Evolutionary conservation across 1,284 basidiomycete species (phyloP), one percentile per base, ranked within the genome.

Genomic region (Fomitiporia mediterranea): DNA sequence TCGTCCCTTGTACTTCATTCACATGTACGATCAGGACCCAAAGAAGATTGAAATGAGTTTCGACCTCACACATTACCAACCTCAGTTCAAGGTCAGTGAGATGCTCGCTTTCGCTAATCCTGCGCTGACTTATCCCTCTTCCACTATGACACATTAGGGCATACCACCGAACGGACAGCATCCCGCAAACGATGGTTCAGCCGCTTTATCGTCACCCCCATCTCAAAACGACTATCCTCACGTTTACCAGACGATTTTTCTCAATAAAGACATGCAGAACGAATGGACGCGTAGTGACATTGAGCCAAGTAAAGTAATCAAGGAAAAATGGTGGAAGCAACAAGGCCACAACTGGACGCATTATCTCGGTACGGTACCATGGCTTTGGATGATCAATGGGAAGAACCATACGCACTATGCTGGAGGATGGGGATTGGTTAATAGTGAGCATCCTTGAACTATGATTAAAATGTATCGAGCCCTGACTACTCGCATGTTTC

Each of bases 211-310:
- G 7, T 11, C 49, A 11, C 58, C 51, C 52, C 63, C 19, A 51
- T 68, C 70, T 0, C 68, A 70, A 1, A 61, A 74, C 27, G 65
- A 73, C 53, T 58, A 73, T n/a, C 59, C 50, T 54, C 81, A 83
- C 62, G 75, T 83, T n/a, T 84, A 82, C 67, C 81, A 84, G 68
- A 84, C 82, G 8, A 83, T 84, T 63, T 84, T 83, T 67, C 72
- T 84, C 19, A 79, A 84, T 66, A 71, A 73, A 32, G 72, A 78
- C 28, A 73, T 76, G 25, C 74, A 72, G 35, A 67, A 72, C 43
- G 53, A 75, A 37, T 84, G 82, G 82, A 80, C 78, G 2, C 73
- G 73, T 58, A 68, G 69, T 42, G 80, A 82, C 52, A 81, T 84
- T 56, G 62, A 68, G 8, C 66, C 71, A 32, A 72, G 78, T 47